Evolutionary conservation across 1,284 basidiomycete species (phyloP).

Genomic region (Pascua guehoae): DNA sequence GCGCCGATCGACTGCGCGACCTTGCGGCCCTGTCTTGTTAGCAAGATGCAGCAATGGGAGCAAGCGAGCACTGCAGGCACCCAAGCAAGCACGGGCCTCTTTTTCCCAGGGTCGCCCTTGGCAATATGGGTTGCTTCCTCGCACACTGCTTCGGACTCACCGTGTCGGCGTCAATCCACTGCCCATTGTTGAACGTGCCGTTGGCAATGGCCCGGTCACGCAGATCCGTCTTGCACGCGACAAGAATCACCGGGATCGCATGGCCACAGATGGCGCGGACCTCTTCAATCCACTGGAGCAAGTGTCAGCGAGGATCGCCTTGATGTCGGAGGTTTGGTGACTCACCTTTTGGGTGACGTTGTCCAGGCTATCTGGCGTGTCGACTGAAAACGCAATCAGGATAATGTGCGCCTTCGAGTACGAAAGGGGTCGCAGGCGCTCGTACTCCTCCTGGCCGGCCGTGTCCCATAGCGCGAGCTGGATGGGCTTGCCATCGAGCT

Average conservation of each 20-base stretch:
- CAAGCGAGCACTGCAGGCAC: too few species aligned
- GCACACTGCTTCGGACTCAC: slow-evolving; percentile 35
- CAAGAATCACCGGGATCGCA: slow-evolving; percentile 54
- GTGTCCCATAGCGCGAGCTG: slow-evolving; percentile 57
- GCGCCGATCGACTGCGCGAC: slow-evolving; percentile 79
- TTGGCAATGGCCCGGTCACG: slow-evolving; percentile 54
- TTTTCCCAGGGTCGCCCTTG: neutral
- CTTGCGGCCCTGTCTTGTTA: slow-evolving; percentile 60
- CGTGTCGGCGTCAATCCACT: slow-evolving; percentile 48
- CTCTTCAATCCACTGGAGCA: slow-evolving; percentile 89
- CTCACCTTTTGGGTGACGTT: slow-evolving; percentile 87
- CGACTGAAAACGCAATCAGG: slow-evolving; percentile 92
- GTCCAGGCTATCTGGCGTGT: slow-evolving; percentile 93
- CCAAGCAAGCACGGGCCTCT: neutral
- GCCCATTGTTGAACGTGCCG: slow-evolving; percentile 42
- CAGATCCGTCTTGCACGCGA: slow-evolving; percentile 51
- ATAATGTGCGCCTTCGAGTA: slow-evolving; percentile 99
- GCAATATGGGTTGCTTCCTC: neutral
- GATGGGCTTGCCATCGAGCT: slow-evolving; percentile 93
- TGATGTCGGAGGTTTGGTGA: neutral
- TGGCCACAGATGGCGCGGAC: slow-evolving; percentile 83
- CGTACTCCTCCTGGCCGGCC: slow-evolving; percentile 97
- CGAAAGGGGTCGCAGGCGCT: slow-evolving; percentile 87
- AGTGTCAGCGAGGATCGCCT: slow-evolving; percentile 11
- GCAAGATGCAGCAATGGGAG: neutral